Base-by-base conservation (phyloP, 164 flowering plant genomes). In the Nymphaea colorata region DNA sequence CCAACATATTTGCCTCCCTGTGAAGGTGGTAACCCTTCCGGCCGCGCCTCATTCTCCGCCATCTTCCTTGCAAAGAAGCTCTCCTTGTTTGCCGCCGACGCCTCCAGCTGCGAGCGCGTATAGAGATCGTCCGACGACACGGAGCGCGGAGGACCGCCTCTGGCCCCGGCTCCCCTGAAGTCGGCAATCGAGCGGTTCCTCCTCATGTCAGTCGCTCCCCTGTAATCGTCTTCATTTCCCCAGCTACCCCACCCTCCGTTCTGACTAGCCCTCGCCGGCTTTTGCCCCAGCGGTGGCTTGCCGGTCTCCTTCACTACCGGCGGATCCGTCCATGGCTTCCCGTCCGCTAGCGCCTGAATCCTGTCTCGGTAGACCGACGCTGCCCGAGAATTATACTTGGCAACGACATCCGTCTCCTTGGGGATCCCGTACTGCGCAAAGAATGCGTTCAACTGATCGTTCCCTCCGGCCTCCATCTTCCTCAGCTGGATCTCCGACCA, bases 1-100 rank as follows among this genome's bases (percentile, higher is more conserved):
- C 99, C 99, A 3, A 95, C 98, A 73, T 90, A 95, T 79, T 87
- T 92, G 44, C 99, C 99, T 0, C 99, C 99, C 68, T 90, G 87
- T 17, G 96, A 88, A 3, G 99, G 99, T 0, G 96, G 96, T 4
- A 95, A 2, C 16, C 96, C 97, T 44, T 86, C 97, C 0, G 98
- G 97, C 77, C 84, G 64, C 5, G 87, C 73, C 51, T 90, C 87
- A 70, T 95, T 95, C 82, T 95, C 99, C 12, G 74, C 79, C 70
- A 88, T 76, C 77, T 81, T 91, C 75, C 80, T 76, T 2, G 94
- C 86, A 66, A 95, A 95, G 69, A 87, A 95, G 42, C 74, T 66
- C 68, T 87, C 98, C 71, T 95, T 95, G 59, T 80, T 82, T 25
- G 94, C 92, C 0, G 99, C 99, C 0, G 99, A 95, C 0, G 88